Evolutionary conservation across 2,329 filamentous ascomycete species (phyloP).

Genomic region (Phialophora verrucosa): DNA sequence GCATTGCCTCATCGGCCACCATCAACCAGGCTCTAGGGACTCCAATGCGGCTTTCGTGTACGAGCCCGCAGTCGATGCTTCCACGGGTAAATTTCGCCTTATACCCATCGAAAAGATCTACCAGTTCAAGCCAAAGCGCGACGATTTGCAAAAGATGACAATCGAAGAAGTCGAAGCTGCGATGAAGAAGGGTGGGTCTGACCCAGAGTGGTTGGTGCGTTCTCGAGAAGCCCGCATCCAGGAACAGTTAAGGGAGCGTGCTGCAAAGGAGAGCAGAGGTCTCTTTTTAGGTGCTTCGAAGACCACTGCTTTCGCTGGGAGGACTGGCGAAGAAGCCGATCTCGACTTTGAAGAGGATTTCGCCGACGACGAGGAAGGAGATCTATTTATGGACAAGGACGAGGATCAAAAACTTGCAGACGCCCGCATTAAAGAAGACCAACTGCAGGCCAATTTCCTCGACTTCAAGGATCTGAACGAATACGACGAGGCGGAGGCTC

Average conservation of each 20-base stretch:
- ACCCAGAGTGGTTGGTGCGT: conserved; percentile 80
- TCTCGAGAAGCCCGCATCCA: conserved; percentile 58
- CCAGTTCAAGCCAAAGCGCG: conserved; percentile 78
- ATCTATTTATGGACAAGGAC: conserved; percentile 73
- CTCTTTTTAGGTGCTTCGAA: conserved; percentile 48
- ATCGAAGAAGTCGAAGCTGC: conserved; percentile 84
- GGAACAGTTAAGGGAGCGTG: conserved; percentile 66
- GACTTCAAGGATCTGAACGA: conserved; percentile 75
- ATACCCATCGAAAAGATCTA: conserved; percentile 96
- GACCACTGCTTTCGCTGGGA: conserved; percentile 24
- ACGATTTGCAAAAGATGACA: conserved; percentile 75
- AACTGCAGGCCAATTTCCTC: conserved; percentile 86
- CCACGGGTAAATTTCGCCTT: conserved; percentile 69
- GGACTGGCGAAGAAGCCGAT: conserved; percentile 61
- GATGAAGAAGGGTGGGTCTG: conserved; percentile 78
- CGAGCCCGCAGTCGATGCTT: conserved; percentile 62
- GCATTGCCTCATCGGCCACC: conserved; percentile 90
- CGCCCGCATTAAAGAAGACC: conserved; percentile 75
- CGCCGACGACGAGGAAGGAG: conserved; percentile 84
- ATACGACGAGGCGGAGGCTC: conserved; percentile 70
- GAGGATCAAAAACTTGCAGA: conserved; percentile 77
- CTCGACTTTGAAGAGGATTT: conserved; percentile 77
- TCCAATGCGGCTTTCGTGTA: conserved; percentile 78
- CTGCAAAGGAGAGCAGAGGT: conserved; percentile 53
- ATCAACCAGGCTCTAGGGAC: conserved; percentile 86